These are phyloP conservation scores for Dalechampia spathulata DNA, from an alignment of 441 rosid genomes.

Conservation along the genomic window DNA sequence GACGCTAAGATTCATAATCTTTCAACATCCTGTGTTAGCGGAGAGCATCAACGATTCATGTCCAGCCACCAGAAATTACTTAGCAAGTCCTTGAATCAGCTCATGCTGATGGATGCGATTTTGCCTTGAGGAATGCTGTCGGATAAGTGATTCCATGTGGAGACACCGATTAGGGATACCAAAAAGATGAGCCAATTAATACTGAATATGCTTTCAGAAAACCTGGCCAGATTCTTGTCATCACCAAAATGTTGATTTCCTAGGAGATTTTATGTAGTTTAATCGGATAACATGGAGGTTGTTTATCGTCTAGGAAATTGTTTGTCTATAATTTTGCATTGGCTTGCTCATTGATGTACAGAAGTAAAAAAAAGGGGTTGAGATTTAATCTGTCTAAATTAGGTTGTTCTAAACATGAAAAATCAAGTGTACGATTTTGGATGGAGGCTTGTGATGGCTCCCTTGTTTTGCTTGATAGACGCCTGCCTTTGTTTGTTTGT, in stretches of 20 bases:
- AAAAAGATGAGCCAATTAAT: not conserved
- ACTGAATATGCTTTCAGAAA: not conserved
- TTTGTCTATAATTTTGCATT: constrained; percentile 1
- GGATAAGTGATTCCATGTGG: not conserved
- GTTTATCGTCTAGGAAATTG: not conserved
- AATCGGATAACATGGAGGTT: constrained; percentile 4
- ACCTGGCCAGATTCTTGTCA: not conserved
- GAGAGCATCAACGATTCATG: not conserved
- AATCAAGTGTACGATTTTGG: not conserved
- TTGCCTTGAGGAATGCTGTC: no score
- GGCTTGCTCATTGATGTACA: constrained; percentile 10
- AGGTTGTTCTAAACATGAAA: not conserved
- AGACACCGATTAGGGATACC: not conserved
- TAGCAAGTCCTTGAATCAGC: constrained; percentile 7
- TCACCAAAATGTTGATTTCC: constrained; percentile 7
- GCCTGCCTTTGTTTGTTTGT: no score
- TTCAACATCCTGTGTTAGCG: constrained; percentile 1
- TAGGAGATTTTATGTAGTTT: constrained; percentile 4
- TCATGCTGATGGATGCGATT: constrained; percentile 6
- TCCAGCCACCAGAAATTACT: not conserved
- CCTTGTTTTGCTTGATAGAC: no score
- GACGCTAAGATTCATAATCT: constrained; percentile 18
- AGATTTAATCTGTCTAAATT: not conserved
- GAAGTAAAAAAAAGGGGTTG: not conserved
- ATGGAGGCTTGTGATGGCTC: not conserved